phyloP scores from a whole-genome alignment of 1,139 yeast genomes.

The Hansenula sp. region DNA sequence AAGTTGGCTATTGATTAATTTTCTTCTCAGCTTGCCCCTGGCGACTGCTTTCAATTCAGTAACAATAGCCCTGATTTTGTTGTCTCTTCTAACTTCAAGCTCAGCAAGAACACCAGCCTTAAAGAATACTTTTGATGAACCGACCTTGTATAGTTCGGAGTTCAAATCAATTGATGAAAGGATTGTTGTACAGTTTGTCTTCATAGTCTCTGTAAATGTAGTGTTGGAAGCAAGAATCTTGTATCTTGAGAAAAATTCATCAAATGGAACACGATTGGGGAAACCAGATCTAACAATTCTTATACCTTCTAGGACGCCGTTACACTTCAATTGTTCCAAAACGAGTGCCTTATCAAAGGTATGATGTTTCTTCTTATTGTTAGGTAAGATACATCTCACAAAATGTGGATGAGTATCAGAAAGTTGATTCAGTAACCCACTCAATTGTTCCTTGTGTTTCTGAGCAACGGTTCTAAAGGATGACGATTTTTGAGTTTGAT shows the following conservation, averaged over 20 bases:
- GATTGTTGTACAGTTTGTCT: conserved; percentile 66
- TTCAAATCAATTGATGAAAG: conserved; percentile 61
- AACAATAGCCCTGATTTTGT: conserved; percentile 51
- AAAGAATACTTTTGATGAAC: conserved; percentile 82
- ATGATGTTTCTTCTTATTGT: conserved; percentile 67
- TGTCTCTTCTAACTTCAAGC: conserved; percentile 76
- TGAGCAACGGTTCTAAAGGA: conserved; percentile 79
- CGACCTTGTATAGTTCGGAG: conserved; percentile 65
- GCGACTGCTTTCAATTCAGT: conserved; percentile 64
- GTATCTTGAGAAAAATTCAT: conserved; percentile 75
- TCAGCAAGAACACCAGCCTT: conserved; percentile 92
- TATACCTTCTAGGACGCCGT: conserved; percentile 97
- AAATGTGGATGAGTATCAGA: conserved; percentile 90
- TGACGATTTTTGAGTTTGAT: conserved; percentile 18
- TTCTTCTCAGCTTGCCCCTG: conserved; percentile 62
- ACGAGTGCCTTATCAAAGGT: conserved; percentile 74
- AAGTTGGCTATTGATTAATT: conserved; percentile 45
- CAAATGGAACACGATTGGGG: conserved; percentile 86
- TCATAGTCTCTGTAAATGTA: conserved; percentile 46
- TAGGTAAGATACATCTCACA: conserved; percentile 94
- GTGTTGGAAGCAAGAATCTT: conserved; percentile 47
- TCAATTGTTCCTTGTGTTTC: conserved; percentile 80
- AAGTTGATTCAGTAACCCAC: conserved; percentile 67
- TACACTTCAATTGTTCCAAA: conserved; percentile 86
- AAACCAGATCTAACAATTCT: conserved; percentile 96